A percentile compares a stretch with the other conserved stretches of the same genome.
phyloP scores from a whole-genome alignment of 148 eudicot genomes.

The Fagopyrum tataricum region DNA sequence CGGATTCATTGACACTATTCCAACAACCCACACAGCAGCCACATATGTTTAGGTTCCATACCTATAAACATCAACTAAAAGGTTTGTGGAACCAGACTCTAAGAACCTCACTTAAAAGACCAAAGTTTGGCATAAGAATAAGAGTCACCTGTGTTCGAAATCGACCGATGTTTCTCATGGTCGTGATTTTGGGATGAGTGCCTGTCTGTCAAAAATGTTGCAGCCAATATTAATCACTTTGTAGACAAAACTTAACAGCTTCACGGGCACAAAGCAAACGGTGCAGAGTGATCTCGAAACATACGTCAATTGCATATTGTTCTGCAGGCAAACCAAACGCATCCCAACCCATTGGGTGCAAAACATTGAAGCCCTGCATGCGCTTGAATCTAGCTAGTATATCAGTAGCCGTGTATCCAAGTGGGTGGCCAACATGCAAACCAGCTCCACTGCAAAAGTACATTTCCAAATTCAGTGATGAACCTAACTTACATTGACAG shows the following conservation, averaged over 20 bases:
- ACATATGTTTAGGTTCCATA: background rate
- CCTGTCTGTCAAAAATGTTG: conserved; percentile 68
- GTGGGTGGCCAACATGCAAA: conserved; percentile 98
- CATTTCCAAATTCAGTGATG: conserved; percentile 7
- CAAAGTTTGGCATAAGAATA: background rate
- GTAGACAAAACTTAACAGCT: background rate
- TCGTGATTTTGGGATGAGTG: conserved; percentile 90
- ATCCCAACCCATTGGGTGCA: conserved; percentile 99
- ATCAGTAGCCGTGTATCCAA: conserved; percentile 97
- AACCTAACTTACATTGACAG: background rate
- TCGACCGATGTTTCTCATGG: conserved; percentile 69
- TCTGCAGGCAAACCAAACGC: conserved; percentile 99
- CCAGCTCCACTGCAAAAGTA: conserved; percentile 87
- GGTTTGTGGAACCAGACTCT: background rate
- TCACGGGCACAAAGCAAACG: conserved; percentile 9
- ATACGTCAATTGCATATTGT: conserved; percentile 96
- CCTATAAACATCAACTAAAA: background rate
- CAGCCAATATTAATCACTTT: conserved; percentile 2
- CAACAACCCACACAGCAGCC: background rate
- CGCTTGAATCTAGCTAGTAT: conserved; percentile 94
- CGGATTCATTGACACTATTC: background rate
- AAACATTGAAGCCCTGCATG: conserved; percentile 94
- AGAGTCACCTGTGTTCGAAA: conserved; percentile 68
- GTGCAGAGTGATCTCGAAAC: conserved; percentile 13
- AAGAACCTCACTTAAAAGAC: background rate